Conservation (phyloP, 176 grass and related monocot species). For the sorghum (Sorghum bicolor) region Sorghum_bicolor_NCBIv3 NC_012872.2:51506001-51506500, state of each 20-base stretch:
- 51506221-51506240: neutral
- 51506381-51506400: no score
- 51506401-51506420: no score
- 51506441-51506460: no score
- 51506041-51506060: neutral
- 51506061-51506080: slow-evolving; percentile 21
- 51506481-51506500: no score
- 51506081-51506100: slow-evolving; percentile 8
- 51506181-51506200: neutral
- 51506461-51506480: no score
- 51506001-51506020: neutral
- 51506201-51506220: neutral
- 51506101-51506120: neutral
- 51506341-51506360: no score
- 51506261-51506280: neutral
- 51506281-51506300: neutral
- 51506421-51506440: no score
- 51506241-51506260: neutral
- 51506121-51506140: neutral
- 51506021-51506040: slow-evolving; percentile 9
- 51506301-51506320: no score
- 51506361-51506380: no score
- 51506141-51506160: no score
- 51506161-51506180: neutral
- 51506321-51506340: no score